These are phyloP conservation scores for Penicillium steckii DNA, from an alignment of 495 filamentous ascomycete genomes.

Conservation along the genomic window DNA sequence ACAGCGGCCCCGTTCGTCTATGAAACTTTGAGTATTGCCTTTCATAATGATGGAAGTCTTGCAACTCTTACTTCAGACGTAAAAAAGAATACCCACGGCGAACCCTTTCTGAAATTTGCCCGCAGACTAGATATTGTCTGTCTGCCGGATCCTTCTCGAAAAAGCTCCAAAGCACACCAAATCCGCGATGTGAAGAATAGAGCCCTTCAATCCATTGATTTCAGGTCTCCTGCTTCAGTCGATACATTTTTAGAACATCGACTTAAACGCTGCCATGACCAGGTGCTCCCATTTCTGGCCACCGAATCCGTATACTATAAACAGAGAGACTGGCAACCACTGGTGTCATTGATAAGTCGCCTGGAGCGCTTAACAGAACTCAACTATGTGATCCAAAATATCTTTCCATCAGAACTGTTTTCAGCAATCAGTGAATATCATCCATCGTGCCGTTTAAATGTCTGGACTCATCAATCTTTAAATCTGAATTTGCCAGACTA, in stretches of 20 bases:
- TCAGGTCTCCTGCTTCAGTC: not conserved
- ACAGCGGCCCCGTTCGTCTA: slow-evolving; percentile 1
- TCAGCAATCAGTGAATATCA: not conserved
- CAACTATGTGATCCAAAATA: not conserved
- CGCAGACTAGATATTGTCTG: not conserved
- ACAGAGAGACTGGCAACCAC: not conserved
- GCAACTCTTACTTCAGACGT: not conserved
- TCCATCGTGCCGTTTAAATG: not conserved
- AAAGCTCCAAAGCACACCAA: not conserved
- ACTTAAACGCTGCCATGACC: not conserved
- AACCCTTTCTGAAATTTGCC: not conserved
- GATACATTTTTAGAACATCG: not conserved
- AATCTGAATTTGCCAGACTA: not conserved
- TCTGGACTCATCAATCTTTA: not conserved
- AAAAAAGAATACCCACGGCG: not conserved
- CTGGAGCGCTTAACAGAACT: not conserved
- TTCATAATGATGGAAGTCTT: not conserved
- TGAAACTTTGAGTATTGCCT: not conserved
- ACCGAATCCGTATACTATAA: not conserved
- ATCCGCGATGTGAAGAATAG: not conserved
- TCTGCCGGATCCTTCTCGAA: not conserved
- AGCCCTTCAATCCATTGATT: not conserved
- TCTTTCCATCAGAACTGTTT: not conserved
- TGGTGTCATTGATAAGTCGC: not conserved
- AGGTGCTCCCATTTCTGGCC: not conserved